Conservation (phyloP, 2,329 filamentous ascomycete species). For the Rutstroemia sp. region DNA sequence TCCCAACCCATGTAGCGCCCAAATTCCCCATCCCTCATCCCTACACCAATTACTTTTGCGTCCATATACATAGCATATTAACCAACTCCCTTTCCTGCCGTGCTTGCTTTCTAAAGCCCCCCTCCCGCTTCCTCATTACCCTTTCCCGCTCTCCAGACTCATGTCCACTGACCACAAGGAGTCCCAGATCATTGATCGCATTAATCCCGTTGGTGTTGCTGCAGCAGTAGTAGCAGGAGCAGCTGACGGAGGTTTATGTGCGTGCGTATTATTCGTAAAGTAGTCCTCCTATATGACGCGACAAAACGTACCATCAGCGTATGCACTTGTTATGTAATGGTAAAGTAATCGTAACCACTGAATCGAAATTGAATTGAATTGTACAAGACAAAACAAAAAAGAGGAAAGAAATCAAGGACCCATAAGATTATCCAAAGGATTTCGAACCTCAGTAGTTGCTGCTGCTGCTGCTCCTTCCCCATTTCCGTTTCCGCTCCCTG, state of each 20-base stretch:
- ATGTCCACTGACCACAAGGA: constrained; percentile 55
- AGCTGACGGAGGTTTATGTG: not conserved
- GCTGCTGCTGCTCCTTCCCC: constrained; percentile 9
- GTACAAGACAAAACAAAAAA: not conserved
- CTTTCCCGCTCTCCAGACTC: constrained; percentile 40
- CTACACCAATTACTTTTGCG: not conserved
- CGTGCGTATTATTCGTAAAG: not conserved
- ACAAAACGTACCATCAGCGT: constrained; percentile 19
- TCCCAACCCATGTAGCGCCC: not conserved
- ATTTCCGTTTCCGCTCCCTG: constrained; percentile 1
- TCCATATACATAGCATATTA: not conserved
- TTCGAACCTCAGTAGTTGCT: constrained; percentile 23
- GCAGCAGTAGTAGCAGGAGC: constrained; percentile 2
- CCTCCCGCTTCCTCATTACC: not conserved
- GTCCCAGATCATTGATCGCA: constrained; percentile 52
- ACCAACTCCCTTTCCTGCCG: not conserved
- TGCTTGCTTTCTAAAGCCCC: not conserved
- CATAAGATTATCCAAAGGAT: constrained; percentile 23
- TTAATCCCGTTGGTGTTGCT: constrained; percentile 22
- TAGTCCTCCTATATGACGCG: constrained; percentile 15
- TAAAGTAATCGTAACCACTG: not conserved
- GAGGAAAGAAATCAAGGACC: constrained; percentile 18
- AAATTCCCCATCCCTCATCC: not conserved
- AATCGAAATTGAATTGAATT: not conserved
- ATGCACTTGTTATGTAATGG: not conserved